Conservation (phyloP, 495 filamentous ascomycete species). For the Aspergillus haitiensis region DNA sequence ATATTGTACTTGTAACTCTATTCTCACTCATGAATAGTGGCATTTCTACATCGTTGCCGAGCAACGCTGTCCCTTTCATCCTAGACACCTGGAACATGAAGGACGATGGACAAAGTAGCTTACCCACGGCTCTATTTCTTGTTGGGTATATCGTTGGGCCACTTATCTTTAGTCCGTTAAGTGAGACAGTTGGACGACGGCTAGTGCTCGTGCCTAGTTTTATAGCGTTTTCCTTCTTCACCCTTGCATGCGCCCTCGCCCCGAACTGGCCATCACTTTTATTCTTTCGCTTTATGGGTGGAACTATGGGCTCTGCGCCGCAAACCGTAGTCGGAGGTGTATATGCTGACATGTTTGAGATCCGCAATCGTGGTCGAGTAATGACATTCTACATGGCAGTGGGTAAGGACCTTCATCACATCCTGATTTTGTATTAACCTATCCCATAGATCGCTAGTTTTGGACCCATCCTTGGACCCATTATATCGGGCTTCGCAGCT, state of each 20-base stretch:
- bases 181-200: conserved; percentile 69
- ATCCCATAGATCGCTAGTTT: conserved; percentile 57
- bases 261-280: conserved; percentile 67
- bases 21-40: conserved; percentile 70
- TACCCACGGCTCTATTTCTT: conserved; percentile 75
- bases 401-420: conserved; percentile 26
- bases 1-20: conserved; percentile 56
- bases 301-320: conserved; percentile 63
- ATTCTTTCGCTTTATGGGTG: conserved; percentile 66
- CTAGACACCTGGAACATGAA: conserved; percentile 40
- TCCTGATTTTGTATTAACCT: conserved; percentile 1
- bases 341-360: conserved; percentile 69
- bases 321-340: conserved; percentile 71
- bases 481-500: conserved; percentile 62
- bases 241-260: conserved; percentile 66
- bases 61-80: conserved; percentile 59
- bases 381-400: conserved; percentile 74
- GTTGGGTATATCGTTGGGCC: conserved; percentile 70
- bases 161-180: conserved; percentile 66
- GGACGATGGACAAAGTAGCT: conserved; percentile 51
- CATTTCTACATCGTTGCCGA: conserved; percentile 66
- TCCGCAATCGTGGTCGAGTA: conserved; percentile 61
- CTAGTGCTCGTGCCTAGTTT: conserved; percentile 62
- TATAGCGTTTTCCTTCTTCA: conserved; percentile 62
- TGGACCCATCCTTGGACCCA: conserved; percentile 66